Percentiles rank a stretch among this genome's conserved stretches.
Conservation (phyloP, 495 filamentous ascomycete species). For the Penicillium manginii region DNA sequence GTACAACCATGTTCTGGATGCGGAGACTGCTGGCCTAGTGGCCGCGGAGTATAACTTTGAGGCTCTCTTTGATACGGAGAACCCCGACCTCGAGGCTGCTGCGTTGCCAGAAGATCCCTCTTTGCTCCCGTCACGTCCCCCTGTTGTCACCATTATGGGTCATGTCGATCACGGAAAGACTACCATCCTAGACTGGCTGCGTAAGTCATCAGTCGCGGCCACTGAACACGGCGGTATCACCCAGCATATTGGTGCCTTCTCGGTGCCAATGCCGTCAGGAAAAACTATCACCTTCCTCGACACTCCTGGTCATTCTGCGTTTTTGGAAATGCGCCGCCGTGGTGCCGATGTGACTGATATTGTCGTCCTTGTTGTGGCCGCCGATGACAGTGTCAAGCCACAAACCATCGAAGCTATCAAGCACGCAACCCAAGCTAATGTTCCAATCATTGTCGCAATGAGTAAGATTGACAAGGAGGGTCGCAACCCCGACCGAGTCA, state of each 20-base stretch:
- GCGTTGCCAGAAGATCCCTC: conserved; percentile 69
- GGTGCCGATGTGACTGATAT: conserved; percentile 97
- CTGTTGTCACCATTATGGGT: conserved; percentile 99
- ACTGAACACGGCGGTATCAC: conserved; percentile 97
- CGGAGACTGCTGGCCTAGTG: conserved; percentile 87
- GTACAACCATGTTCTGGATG: conserved; percentile 80
- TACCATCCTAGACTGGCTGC: conserved; percentile 90
- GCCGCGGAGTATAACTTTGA: conserved; percentile 94
- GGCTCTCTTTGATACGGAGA: conserved; percentile 73
- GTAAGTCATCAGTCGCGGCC: conserved; percentile 87
- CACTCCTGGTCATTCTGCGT: conserved; percentile 95
- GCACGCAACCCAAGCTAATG: conserved; percentile 85
- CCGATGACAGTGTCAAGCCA: conserved; percentile 96
- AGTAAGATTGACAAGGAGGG: conserved; percentile 94
- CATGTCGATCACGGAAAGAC: conserved; percentile 99
- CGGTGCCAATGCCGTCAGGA: conserved; percentile 80
- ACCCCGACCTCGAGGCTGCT: conserved; percentile 76
- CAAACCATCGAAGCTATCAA: conserved; percentile 97
- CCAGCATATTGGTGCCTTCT: conserved; percentile 99
- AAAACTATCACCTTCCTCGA: conserved; percentile 96
- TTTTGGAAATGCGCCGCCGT: conserved; percentile 92
- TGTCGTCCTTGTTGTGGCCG: conserved; percentile 92
- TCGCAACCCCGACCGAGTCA: conserved; percentile 77
- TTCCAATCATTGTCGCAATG: conserved; percentile 97
- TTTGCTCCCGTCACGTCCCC: conserved; percentile 72